Evolutionary conservation across 2,329 filamentous ascomycete genomes (phyloP).

Genomic region (Coleophoma eucalyptorum): DNA sequence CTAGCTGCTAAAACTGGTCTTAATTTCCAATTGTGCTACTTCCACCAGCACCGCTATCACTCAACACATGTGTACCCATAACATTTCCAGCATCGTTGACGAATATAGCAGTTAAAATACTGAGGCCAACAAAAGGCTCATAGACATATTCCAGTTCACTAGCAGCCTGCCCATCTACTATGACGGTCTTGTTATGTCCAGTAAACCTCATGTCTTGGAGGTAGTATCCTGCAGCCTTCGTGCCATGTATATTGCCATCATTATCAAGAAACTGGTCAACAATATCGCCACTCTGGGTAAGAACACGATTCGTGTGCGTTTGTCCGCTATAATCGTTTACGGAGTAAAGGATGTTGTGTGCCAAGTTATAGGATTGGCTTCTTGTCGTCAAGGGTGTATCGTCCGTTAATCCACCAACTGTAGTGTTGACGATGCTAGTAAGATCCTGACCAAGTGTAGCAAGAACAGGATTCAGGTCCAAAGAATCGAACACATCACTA

Average conservation of each 20-base stretch:
- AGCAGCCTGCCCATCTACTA: slow-evolving; percentile 39
- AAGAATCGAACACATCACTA: slow-evolving; percentile 50
- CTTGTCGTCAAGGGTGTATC: slow-evolving; percentile 14
- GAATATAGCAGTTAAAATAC: slow-evolving; percentile 44
- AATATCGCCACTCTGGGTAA: slow-evolving; percentile 51
- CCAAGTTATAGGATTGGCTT: slow-evolving; percentile 39
- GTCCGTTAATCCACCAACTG: slow-evolving; percentile 20
- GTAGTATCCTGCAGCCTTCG: slow-evolving; percentile 44
- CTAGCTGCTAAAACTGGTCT: too few species aligned
- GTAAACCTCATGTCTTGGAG: slow-evolving; percentile 49
- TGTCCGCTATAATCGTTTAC: slow-evolving; percentile 56
- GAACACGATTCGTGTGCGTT: slow-evolving; percentile 51
- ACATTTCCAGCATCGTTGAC: slow-evolving; percentile 42
- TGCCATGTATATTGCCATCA: slow-evolving; percentile 39
- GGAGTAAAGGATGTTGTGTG: slow-evolving; percentile 56
- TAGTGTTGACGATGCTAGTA: slow-evolving; percentile 41
- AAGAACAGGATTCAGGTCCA: slow-evolving; percentile 58
- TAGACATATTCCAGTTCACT: slow-evolving; percentile 51
- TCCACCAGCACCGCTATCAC: slow-evolving; percentile 48
- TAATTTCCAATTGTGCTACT: slow-evolving; percentile 30
- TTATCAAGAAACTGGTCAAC: slow-evolving; percentile 52
- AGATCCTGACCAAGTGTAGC: slow-evolving; percentile 49
- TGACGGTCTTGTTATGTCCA: slow-evolving; percentile 44
- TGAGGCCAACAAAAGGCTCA: slow-evolving; percentile 42
- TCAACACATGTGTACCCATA: slow-evolving; percentile 45